A percentile compares a stretch with the other conserved stretches of the same genome.
Evolutionary conservation across 495 filamentous ascomycete species (phyloP).

Genomic region (Xylaria castorea): DNA sequence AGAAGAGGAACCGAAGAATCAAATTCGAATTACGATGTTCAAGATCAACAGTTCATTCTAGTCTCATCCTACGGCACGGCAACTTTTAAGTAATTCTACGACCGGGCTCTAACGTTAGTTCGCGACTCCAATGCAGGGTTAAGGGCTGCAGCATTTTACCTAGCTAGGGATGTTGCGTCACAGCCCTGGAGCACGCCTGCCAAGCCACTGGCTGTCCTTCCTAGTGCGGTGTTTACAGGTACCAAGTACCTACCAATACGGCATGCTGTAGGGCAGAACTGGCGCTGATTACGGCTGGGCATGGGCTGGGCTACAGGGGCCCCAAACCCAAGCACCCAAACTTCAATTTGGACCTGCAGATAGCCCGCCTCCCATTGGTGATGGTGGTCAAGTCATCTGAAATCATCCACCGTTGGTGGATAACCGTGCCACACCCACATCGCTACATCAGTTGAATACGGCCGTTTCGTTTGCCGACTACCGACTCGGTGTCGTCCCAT

Average conservation of each 20-base stretch:
- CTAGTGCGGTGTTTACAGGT: neutral
- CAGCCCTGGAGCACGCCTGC: neutral
- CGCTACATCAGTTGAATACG: neutral
- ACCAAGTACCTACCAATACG: neutral
- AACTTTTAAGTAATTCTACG: slow-evolving; percentile 10
- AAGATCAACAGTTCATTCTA: neutral
- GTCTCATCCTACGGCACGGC: neutral
- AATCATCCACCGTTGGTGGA: slow-evolving; percentile 5
- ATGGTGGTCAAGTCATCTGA: neutral
- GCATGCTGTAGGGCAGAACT: slow-evolving; percentile 10
- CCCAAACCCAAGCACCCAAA: neutral
- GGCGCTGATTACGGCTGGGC: neutral
- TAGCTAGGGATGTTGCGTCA: neutral
- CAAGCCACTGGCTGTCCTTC: slow-evolving; percentile 14
- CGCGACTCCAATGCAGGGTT: neutral
- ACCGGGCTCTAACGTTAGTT: neutral
- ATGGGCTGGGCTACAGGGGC: slow-evolving; percentile 5
- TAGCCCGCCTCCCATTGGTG: neutral
- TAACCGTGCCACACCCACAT: neutral
- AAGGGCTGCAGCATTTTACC: neutral
- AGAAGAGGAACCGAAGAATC: neutral
- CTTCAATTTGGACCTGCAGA: slow-evolving; percentile 11
- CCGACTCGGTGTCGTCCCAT: slow-evolving; percentile 6
- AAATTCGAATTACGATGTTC: neutral
- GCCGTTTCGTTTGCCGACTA: slow-evolving; percentile 5